Evolutionary conservation across 2,329 filamentous ascomycete species (phyloP), one percentile per base, ranked within the genome.

Genomic region (Nannizziopsis barbatae): DNA sequence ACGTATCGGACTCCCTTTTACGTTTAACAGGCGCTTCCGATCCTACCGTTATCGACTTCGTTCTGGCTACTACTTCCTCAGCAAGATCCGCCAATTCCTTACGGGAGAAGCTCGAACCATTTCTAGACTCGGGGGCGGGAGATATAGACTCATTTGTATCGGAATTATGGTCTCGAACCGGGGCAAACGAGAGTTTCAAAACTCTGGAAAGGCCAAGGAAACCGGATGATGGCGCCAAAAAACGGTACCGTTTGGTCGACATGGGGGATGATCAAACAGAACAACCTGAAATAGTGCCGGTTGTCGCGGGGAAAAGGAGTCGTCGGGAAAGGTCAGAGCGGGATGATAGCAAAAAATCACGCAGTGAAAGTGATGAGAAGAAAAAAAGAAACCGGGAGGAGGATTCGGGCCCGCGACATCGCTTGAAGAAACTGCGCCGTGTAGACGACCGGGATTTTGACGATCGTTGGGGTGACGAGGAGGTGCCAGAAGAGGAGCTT

Each of bases 401-500:
- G 38, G 67, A 65, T 50, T 54, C 59, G 5, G 63, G 61, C 41
- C 60, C 72, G 35, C 65, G 70, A 15, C 65, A 67, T 50, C 67
- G 68, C 20, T 67, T 70, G 12, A 76, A 72, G 60, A 76, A 75
- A 52, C 62, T 75, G 41, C 67, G 77, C 48, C 68, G 68, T 50
- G 66, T 71, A 52, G 71, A 73, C 43, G 58, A 60, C 5, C 72
- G 68, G 30, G 77, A 84, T 54, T 82, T 83, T 55, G 83, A 88
- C 42, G 83, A 88, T 59, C 73, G 84, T 47, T 93, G 87, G 86
- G 86, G 81, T 1, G 86, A 92, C 57, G 84, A 89, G 59, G 84
- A 86, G 56, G 52, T 63, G 2, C 52, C 56, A 10, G 5, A 62
- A 61, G 36, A 61, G 60, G n/a, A 65, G 58, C 31, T 44, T 7